Evolutionary conservation across 2,329 filamentous ascomycete species (phyloP).

Genomic region (Verticillium dahliae): DNA sequence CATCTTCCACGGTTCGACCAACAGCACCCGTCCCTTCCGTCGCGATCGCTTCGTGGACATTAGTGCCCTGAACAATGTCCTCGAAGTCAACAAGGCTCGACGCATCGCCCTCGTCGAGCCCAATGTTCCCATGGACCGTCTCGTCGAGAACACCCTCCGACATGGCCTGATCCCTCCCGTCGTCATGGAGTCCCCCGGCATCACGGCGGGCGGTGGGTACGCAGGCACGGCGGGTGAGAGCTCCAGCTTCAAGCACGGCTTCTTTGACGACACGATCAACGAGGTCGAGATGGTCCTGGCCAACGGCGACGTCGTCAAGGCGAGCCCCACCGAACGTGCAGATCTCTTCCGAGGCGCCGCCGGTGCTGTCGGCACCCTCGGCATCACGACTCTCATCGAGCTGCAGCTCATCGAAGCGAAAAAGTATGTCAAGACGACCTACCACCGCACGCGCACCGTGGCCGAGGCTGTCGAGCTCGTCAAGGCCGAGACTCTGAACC

Average conservation of each 20-base stretch:
- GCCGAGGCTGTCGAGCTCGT: constrained; percentile 42
- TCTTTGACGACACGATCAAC: constrained; percentile 61
- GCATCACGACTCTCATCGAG: constrained; percentile 61
- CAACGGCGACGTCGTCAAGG: constrained; percentile 55
- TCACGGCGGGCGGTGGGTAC: constrained; percentile 66
- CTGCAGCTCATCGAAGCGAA: constrained; percentile 55
- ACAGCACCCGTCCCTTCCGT: constrained; percentile 58
- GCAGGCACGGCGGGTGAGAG: constrained; percentile 67
- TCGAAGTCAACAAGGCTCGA: constrained; percentile 49
- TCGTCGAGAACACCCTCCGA: constrained; percentile 59
- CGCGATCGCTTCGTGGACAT: constrained; percentile 53
- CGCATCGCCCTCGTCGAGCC: constrained; percentile 65
- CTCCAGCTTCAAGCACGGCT: constrained; percentile 62
- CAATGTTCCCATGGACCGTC: constrained; percentile 67
- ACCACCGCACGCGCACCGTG: constrained; percentile 45
- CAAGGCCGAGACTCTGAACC: constrained; percentile 33
- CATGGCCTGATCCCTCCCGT: constrained; percentile 63
- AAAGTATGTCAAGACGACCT: constrained; percentile 56
- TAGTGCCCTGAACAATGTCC: constrained; percentile 54
- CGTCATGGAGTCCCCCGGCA: constrained; percentile 72
- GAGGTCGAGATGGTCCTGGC: constrained; percentile 64
- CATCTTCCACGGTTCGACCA: constrained; percentile 72
- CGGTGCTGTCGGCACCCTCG: constrained; percentile 62
- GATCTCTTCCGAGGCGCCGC: constrained; percentile 63
- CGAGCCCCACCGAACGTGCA: constrained; percentile 23